Evolutionary conservation across 1,284 basidiomycete species (phyloP), one percentile per base, ranked within the genome.

Genomic region (Pseudozyma sp.): DNA sequence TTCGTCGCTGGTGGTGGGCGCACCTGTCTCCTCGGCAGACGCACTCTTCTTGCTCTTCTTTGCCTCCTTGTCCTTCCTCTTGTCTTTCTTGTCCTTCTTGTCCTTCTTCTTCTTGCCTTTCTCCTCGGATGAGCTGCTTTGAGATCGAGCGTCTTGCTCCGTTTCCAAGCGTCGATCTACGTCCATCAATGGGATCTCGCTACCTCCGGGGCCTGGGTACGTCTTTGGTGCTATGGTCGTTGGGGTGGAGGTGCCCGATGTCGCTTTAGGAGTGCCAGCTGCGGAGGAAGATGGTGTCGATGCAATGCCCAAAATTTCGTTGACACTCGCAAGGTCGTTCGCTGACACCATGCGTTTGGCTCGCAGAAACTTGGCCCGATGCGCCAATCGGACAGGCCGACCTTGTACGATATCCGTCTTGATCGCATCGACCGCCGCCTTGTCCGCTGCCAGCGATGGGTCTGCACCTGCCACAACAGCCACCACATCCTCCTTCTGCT

Each of bases 301-400:
- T 9, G 77, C 67, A 34, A 83, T 82, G 3, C 81, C 81, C 9
- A 83, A 64, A 17, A 83, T 83, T 54, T 83, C 81, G 47, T 83
- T 83, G 68, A 83, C 71, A 49, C 78, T 77, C 29, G 61, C 56
- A 6, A 73, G 59, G 24, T 79, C 77, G 29, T 56, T 66, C 16
- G 74, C 72, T 11, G 69, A 72, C 14, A 80, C 77, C 73, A 82
- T 69, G 24, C 78, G 67, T 54, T 83, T 83, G 6, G 82, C 82
- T 11, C 77, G 74, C n/a, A 82, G 54, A 57, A 80, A 83, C 58
- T 80, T 80, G 44, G 82, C 81, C 43, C 82, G 76, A 46, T 80
- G 78, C 42, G 64, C 70, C 35, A 76, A 13, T 34, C 74, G 53
- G 16, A 75, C 60, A 0, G 67, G 68, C 29, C 63, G 54, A 8